Percentiles rank a stretch among this genome's conserved stretches.
phyloP scores from a whole-genome alignment of 2,329 filamentous ascomycete species.

The Aschersonia sp. region DNA sequence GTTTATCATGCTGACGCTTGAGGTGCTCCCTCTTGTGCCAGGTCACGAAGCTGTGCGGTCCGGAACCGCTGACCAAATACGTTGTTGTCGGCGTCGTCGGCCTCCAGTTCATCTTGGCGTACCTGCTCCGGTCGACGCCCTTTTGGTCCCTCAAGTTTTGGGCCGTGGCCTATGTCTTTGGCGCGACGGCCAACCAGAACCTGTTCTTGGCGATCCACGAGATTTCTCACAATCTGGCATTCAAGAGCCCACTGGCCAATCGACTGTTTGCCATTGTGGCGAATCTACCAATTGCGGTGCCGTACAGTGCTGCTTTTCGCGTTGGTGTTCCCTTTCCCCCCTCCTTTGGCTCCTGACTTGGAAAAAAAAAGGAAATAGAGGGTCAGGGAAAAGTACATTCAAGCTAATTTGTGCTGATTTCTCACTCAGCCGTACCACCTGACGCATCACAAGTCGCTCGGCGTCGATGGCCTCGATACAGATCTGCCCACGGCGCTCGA shows the following conservation, averaged over 20 bases:
- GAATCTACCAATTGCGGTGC: slow-evolving; percentile 88
- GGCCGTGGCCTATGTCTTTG: slow-evolving; percentile 76
- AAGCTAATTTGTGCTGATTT: not conserved
- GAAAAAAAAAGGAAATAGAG: too few relatives aligned
- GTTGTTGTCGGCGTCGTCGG: slow-evolving; percentile 72
- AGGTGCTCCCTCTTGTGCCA: slow-evolving; percentile 17
- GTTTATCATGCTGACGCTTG: too few relatives aligned
- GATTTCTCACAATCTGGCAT: slow-evolving; percentile 95
- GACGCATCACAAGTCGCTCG: slow-evolving; percentile 96
- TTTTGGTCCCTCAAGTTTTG: slow-evolving; percentile 78
- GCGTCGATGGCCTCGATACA: slow-evolving; percentile 89
- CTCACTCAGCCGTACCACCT: slow-evolving; percentile 73
- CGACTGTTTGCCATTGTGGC: slow-evolving; percentile 81
- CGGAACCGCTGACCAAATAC: slow-evolving; percentile 91
- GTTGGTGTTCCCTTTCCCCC: slow-evolving; percentile 30
- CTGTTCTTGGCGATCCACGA: slow-evolving; percentile 97
- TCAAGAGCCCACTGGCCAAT: slow-evolving; percentile 67
- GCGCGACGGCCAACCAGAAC: slow-evolving; percentile 95
- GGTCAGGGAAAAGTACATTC: not conserved
- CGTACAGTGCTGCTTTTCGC: slow-evolving; percentile 91
- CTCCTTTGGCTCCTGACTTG: not conserved
- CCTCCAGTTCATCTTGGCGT: slow-evolving; percentile 67
- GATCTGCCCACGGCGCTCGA: slow-evolving; percentile 88
- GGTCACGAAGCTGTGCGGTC: slow-evolving; percentile 94
- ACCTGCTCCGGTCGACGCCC: slow-evolving; percentile 58